Evolutionary conservation across 176 grass and related monocot genomes (phyloP), one percentile per base, ranked within the genome.

Genomic region (Secale cereale): DNA sequence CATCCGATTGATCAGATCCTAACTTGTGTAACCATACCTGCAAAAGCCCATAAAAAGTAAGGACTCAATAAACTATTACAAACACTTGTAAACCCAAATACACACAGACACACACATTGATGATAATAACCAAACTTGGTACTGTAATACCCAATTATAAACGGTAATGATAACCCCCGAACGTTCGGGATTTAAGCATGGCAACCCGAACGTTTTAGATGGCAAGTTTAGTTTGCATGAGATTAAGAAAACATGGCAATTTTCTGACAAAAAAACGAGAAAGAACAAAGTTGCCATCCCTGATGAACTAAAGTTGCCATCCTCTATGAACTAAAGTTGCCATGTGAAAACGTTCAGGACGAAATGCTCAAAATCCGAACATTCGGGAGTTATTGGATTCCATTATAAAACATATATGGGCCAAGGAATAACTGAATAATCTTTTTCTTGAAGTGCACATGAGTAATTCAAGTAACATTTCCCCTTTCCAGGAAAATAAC

Each of bases 1-100:
- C 91, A 48, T 79, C 89, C 25, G 93, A 92, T 71, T 98, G 96
- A 85, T 92, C 81, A 65, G 86, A 83, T 43, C 78, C 91, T 52
- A 95, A 80, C 70, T 90, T 94, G 85, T 98, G 96, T 59, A 94
- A 65, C 96, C 96, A 98, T 52, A 90, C 93, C 93, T 98, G 78
- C 66, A 82, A 75, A 87, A 59, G 35, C 8, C 45, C 80, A 74
- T 19, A 86, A 77, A 71, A 91, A n/a, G 30, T 48, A 84, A 61
- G 1, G 33, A 85, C 33, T 39, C 54, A 52, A 61, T 33, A 26
- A 85, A 59, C n/a, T 37, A 52, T 20, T 32, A 74, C 1, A 50
- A 50, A 74, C 9, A 69, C 5, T 52, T 3, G 11, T 29, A 40
- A 60, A 66, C 23, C 14, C 37, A 22, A 11, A 43, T 66, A 65